Base-by-base conservation (phyloP, 345 rosid genomes). In the Populus tremula region DNA sequence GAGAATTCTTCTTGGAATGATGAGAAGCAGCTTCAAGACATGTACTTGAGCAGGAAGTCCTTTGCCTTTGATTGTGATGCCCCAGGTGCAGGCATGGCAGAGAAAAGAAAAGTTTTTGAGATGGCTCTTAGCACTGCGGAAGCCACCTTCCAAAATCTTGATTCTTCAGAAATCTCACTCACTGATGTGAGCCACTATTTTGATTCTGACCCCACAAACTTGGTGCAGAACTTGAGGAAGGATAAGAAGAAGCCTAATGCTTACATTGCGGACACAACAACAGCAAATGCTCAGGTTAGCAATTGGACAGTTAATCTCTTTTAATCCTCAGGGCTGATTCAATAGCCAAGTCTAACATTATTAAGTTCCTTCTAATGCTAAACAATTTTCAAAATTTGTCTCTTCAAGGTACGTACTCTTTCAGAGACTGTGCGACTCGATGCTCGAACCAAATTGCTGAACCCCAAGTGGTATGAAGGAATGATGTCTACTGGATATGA, bases 1-100 rank as follows among this genome's bases (percentile, higher is more conserved):
- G 99, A 93, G 86, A 96, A 96, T 82, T 96, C 99, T 72, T 89
- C 98, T 1, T 96, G 99, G 99, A 96, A 93, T 78, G 98, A 96
- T n/a, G 98, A 96, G 94, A 93, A 92, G 83, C 97, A 96, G 86
- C 99, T 96, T 76, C 99, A 96, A 75, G 99, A 96, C 88, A 96
- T 96, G 99, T 96, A 96, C 78, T 77, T 96, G 90, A 92, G 99
- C 89, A 81, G 99, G 50, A 96, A 96, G 80, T 96, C 99, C 9
- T 96, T 96, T 82, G 99, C 99, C 21, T 96, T 96, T 12, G 97
- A 96, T 74, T 85, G 83, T 41, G 97, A 96, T 82, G 93, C 99
- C 56, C 99, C 98, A 20, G 98, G 98, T 73, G 93, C 86, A 61
- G 99, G 99, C 76, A 95, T 95, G 96, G 81, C 83, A 78, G 99